phyloP scores from a whole-genome alignment of 371 early-diverging fungal species.

The Mucor ambiguus region DNA sequence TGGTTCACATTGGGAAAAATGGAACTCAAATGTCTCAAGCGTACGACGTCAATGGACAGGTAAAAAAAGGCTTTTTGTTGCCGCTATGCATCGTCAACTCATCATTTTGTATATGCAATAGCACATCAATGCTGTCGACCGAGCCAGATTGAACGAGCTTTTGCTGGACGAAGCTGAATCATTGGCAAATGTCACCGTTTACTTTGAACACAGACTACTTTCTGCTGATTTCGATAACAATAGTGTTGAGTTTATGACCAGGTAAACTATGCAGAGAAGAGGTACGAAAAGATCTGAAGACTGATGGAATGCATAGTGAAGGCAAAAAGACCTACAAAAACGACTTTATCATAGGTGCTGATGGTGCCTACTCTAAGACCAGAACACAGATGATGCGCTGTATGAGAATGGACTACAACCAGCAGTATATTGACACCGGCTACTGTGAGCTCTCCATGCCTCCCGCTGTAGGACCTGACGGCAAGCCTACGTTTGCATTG shows the following conservation, averaged over 20 bases:
- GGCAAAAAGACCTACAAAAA: slow-evolving; percentile 31
- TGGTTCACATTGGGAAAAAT: slow-evolving; percentile 79
- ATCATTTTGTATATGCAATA: slow-evolving; percentile 21
- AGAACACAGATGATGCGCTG: slow-evolving; percentile 78
- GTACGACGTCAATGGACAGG: slow-evolving; percentile 90
- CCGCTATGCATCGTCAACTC: not conserved
- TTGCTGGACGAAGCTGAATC: slow-evolving; percentile 74
- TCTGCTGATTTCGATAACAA: slow-evolving; percentile 68
- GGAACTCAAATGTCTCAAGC: slow-evolving; percentile 79
- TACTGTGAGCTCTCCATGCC: slow-evolving; percentile 91
- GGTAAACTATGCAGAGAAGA: slow-evolving; percentile 5
- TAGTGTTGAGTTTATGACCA: slow-evolving; percentile 39
- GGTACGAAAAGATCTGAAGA: not conserved
- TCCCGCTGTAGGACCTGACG: slow-evolving; percentile 51
- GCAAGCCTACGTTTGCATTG: slow-evolving; percentile 74
- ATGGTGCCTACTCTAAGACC: slow-evolving; percentile 89
- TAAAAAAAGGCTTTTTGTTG: slow-evolving; percentile 22
- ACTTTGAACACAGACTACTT: slow-evolving; percentile 68
- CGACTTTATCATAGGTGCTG: slow-evolving; percentile 93
- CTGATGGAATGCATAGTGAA: not conserved
- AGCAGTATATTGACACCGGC: slow-evolving; percentile 88
- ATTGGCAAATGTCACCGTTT: slow-evolving; percentile 63
- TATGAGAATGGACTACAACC: slow-evolving; percentile 79
- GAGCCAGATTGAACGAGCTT: slow-evolving; percentile 80
- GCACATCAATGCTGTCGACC: slow-evolving; percentile 94